These are phyloP conservation scores for Xylariaceae sp. DNA, from an alignment of 2,329 filamentous ascomycete genomes.

Conservation along the genomic window DNA sequence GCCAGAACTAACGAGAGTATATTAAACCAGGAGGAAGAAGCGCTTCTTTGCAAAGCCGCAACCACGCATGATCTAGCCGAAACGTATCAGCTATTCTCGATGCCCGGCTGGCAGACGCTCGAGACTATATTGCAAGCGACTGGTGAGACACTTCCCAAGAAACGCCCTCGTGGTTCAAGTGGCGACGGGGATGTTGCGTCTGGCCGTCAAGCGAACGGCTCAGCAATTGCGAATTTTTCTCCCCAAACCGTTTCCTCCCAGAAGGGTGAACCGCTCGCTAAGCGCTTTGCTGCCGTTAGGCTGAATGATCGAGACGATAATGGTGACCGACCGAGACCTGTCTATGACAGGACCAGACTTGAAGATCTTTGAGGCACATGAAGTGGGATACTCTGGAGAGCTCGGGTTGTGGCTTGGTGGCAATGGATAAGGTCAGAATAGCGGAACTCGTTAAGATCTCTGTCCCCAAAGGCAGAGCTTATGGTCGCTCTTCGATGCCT, in stretches of 20 bases:
- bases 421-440: no score
- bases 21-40: slow-evolving; percentile 73
- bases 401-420: no score
- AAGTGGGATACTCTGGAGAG: slow-evolving; percentile 1
- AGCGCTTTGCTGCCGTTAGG: slow-evolving; percentile 39
- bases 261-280: slow-evolving; percentile 35
- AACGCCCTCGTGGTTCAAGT: slow-evolving; percentile 55
- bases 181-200: slow-evolving; percentile 28
- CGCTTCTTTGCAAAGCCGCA: slow-evolving; percentile 80
- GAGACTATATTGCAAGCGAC: slow-evolving; percentile 91
- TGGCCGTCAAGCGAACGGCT: slow-evolving; percentile 23
- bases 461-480: no score
- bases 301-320: slow-evolving; percentile 29
- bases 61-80: slow-evolving; percentile 77
- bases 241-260: slow-evolving; percentile 9
- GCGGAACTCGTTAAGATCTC: no score
- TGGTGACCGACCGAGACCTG: slow-evolving; percentile 25
- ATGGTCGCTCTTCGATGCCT: no score
- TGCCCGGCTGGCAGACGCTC: slow-evolving; percentile 90
- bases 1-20: neutral
- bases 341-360: slow-evolving; percentile 30
- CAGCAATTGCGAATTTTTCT: slow-evolving; percentile 8
- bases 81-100: slow-evolving; percentile 78
- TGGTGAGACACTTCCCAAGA: slow-evolving; percentile 85
- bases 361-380: slow-evolving; percentile 16